Evolutionary conservation across 2,329 filamentous ascomycete species (phyloP).

Genomic region (Trematosphaeria pertusa): DNA sequence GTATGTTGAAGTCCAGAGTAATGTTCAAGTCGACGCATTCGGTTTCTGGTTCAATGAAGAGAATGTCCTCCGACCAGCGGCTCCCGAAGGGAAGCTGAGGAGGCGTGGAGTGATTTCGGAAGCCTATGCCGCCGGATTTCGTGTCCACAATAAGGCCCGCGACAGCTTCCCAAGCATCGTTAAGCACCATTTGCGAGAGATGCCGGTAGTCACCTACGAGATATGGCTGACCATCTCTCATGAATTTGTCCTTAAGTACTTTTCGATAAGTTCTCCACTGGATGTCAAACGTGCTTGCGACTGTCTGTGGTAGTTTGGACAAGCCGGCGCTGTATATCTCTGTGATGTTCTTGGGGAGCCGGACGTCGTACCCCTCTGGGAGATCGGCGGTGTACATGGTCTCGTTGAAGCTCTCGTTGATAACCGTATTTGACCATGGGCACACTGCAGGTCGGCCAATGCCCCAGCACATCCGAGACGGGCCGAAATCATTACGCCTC

Average conservation of each 20-base stretch:
- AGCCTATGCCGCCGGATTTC: slow-evolving; percentile 51
- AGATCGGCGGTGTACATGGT: slow-evolving; percentile 28
- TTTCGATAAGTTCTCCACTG: slow-evolving; percentile 43
- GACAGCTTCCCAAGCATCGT: slow-evolving; percentile 41
- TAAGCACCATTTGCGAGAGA: slow-evolving; percentile 42
- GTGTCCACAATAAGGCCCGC: slow-evolving; percentile 56
- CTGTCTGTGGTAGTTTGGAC: slow-evolving; percentile 28
- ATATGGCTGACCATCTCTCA: slow-evolving; percentile 39
- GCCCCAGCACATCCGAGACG: slow-evolving; percentile 41
- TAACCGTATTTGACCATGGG: slow-evolving; percentile 18
- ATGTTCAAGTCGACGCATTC: slow-evolving; percentile 53
- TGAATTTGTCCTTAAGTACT: slow-evolving; percentile 12
- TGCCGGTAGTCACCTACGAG: slow-evolving; percentile 41
- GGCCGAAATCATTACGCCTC: slow-evolving; percentile 39
- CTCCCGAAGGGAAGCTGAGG: slow-evolving; percentile 41
- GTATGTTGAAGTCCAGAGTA: slow-evolving; percentile 52
- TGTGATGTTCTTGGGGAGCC: slow-evolving; percentile 44
- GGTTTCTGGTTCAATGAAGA: slow-evolving; percentile 57
- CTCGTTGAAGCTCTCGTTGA: slow-evolving; percentile 13
- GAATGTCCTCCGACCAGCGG: slow-evolving; percentile 56
- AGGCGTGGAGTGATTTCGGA: slow-evolving; percentile 56
- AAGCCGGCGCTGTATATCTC: slow-evolving; percentile 51
- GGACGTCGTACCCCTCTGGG: slow-evolving; percentile 37
- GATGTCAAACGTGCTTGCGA: slow-evolving; percentile 56
- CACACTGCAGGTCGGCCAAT: slow-evolving; percentile 32